A percentile compares a stretch with the other conserved stretches of the same genome.
These are phyloP conservation scores for Clarireedia hainanense DNA, from an alignment of 2,329 filamentous ascomycete genomes.

Conservation along the genomic window DNA sequence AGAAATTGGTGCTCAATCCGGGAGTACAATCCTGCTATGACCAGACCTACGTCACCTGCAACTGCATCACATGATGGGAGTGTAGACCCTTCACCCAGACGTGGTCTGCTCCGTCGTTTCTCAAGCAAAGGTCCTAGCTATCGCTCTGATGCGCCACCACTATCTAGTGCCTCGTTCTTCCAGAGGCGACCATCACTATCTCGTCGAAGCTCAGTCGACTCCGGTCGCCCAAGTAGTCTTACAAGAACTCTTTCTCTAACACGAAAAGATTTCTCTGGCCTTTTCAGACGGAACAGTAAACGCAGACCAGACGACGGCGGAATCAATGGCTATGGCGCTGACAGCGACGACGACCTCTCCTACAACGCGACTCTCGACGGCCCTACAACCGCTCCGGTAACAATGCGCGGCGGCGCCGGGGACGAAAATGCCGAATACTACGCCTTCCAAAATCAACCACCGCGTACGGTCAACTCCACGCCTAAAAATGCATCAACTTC, in stretches of 20 bases:
- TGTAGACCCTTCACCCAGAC: slow-evolving; percentile 28
- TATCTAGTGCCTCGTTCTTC: slow-evolving; percentile 24
- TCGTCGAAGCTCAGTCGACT: slow-evolving; percentile 32
- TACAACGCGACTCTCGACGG: slow-evolving; percentile 9
- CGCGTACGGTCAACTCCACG: slow-evolving; percentile 13
- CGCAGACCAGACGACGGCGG: slow-evolving; percentile 39
- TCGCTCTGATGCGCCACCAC: slow-evolving; percentile 25
- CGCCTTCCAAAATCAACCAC: slow-evolving; percentile 22
- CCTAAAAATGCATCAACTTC: slow-evolving; percentile 18
- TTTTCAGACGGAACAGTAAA: slow-evolving; percentile 40
- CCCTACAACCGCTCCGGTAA: slow-evolving; percentile 17
- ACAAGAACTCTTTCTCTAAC: slow-evolving; percentile 55
- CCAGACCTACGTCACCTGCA: slow-evolving; percentile 62
- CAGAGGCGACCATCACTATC: slow-evolving; percentile 39
- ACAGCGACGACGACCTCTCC: slow-evolving; percentile 34
- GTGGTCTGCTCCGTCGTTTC: slow-evolving; percentile 26
- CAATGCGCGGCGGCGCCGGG: slow-evolving; percentile 37
- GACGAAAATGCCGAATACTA: slow-evolving; percentile 42
- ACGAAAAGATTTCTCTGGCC: slow-evolving; percentile 40
- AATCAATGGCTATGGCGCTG: slow-evolving; percentile 47
- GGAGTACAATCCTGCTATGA: slow-evolving; percentile 70
- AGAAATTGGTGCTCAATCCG: slow-evolving; percentile 95
- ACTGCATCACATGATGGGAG: slow-evolving; percentile 31
- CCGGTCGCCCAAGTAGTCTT: slow-evolving; percentile 30
- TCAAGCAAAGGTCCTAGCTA: slow-evolving; percentile 28